Evolutionary conservation across 192 early-diverging fungal species (phyloP).

Genomic region (Neocallimastix lanati): DNA sequence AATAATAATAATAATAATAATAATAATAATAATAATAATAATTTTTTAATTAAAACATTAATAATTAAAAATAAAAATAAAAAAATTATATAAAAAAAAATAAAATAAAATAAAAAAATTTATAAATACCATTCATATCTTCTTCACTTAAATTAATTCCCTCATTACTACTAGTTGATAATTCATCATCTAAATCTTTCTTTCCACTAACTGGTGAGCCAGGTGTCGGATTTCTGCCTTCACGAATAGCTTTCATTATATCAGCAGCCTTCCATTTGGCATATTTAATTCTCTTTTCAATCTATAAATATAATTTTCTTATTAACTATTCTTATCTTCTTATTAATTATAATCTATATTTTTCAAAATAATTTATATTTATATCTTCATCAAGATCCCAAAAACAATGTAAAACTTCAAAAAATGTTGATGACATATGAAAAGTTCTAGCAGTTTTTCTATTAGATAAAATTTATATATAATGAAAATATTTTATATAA

Average conservation of each 20-base stretch:
- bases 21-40: too few relatives aligned
- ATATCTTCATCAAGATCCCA: slow-evolving; percentile 50
- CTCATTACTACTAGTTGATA: neutral
- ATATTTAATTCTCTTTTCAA: slow-evolving; percentile 80
- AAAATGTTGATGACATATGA: slow-evolving; percentile 70
- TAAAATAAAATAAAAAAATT: too few relatives aligned
- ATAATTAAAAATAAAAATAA: too few relatives aligned
- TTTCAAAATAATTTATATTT: too few relatives aligned
- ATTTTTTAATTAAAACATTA: too few relatives aligned
- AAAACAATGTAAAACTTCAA: slow-evolving; percentile 74
- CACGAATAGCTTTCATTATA: slow-evolving; percentile 75
- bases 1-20: too few relatives aligned
- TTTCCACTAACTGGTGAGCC: slow-evolving; percentile 19
- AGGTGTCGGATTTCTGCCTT: slow-evolving; percentile 51
- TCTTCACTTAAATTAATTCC: neutral
- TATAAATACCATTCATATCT: neutral
- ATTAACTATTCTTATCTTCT: neutral
- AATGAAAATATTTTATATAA: too few relatives aligned
- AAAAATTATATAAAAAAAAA: too few relatives aligned
- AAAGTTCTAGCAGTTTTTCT: slow-evolving; percentile 23
- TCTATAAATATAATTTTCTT: slow-evolving; percentile 8
- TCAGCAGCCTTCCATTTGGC: slow-evolving; percentile 90
- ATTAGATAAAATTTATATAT: too few relatives aligned
- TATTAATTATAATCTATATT: too few relatives aligned
- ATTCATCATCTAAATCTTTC: neutral